phyloP scores from a whole-genome alignment of 2,329 filamentous ascomycete species.

The Aspergillus sp. region DNA sequence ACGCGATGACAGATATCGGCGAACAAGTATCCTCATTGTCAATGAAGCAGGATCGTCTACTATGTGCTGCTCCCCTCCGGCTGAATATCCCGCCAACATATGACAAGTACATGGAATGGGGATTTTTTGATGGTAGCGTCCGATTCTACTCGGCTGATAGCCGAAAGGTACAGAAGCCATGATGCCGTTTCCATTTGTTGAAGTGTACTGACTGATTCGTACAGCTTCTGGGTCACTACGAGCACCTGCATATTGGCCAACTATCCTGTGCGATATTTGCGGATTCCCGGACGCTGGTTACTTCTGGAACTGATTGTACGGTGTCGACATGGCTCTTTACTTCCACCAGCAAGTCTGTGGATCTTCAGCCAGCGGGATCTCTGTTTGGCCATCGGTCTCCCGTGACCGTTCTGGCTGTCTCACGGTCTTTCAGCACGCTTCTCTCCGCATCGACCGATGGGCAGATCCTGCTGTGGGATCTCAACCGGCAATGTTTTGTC shows the following conservation, averaged over 20 bases:
- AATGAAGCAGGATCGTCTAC: slow-evolving; percentile 73
- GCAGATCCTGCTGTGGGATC: slow-evolving; percentile 85
- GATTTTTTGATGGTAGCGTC: slow-evolving; percentile 87
- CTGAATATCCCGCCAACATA: slow-evolving; percentile 82
- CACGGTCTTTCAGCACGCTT: slow-evolving; percentile 82
- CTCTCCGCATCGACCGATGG: slow-evolving; percentile 81
- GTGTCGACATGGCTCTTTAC: slow-evolving; percentile 79
- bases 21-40: slow-evolving; percentile 79
- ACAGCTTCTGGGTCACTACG: slow-evolving; percentile 75
- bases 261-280: slow-evolving; percentile 80
- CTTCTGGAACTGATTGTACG: slow-evolving; percentile 87
- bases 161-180: slow-evolving; percentile 57
- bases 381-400: slow-evolving; percentile 88
- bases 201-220: neutral
- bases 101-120: slow-evolving; percentile 94
- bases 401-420: slow-evolving; percentile 78
- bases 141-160: slow-evolving; percentile 86
- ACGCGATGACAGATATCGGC: slow-evolving; percentile 54
- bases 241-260: slow-evolving; percentile 90
- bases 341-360: slow-evolving; percentile 64
- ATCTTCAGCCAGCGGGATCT: slow-evolving; percentile 73
- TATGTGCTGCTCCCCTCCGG: slow-evolving; percentile 80
- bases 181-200: neutral
- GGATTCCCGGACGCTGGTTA: slow-evolving; percentile 86
- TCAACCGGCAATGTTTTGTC: slow-evolving; percentile 86